phyloP scores from a whole-genome alignment of 1,139 yeast genomes.

The Taphrina pruni region DNA sequence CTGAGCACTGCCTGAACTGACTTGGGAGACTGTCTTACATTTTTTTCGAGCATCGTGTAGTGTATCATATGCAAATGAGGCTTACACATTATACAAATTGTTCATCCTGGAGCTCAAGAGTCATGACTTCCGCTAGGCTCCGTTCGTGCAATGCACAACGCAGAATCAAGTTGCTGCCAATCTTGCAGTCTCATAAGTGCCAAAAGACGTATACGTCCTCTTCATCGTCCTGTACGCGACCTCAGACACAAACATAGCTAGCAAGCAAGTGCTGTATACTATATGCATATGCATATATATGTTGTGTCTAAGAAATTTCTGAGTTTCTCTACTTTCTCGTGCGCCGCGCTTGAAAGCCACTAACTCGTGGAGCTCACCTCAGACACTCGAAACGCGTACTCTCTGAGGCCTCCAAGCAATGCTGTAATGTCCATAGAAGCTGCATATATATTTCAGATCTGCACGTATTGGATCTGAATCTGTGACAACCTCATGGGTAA shows the following conservation, averaged over 20 bases:
- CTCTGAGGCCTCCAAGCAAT: neutral
- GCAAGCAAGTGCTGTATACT: no score
- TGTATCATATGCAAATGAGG: no score
- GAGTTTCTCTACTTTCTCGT: no score
- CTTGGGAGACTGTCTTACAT: neutral
- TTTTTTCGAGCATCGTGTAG: neutral
- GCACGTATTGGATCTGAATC: no score
- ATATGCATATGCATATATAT: no score
- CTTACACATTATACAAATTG: no score
- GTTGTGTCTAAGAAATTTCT: no score
- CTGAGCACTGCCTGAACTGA: slow-evolving; percentile 5
- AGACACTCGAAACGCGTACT: slow-evolving; percentile 2
- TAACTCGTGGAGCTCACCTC: slow-evolving; percentile 9
- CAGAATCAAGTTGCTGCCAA: neutral
- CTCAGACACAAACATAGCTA: no score
- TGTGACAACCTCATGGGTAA: slow-evolving; percentile 26
- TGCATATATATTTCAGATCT: no score
- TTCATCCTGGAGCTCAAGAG: no score
- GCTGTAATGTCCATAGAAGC: neutral
- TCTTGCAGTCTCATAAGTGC: neutral
- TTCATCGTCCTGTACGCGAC: no score
- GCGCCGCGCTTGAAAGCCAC: neutral
- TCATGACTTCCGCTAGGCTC: neutral
- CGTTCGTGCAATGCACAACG: neutral
- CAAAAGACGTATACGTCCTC: no score